Evolutionary conservation across 768 basidiomycete species (phyloP).

Genomic region (Clavulina sp.): DNA sequence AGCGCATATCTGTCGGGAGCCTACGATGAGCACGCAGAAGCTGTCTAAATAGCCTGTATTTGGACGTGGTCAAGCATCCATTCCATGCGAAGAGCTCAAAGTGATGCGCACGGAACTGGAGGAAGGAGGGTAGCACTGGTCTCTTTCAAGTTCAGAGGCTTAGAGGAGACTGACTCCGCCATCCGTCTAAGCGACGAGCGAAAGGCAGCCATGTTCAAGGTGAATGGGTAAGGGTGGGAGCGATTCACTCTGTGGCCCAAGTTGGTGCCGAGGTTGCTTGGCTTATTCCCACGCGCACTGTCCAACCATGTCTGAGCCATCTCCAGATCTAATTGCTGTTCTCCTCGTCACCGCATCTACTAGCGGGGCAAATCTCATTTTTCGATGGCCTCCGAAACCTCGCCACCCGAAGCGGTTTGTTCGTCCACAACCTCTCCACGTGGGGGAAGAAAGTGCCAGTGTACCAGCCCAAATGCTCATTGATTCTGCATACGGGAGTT

Average conservation of each 20-base stretch:
- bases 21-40: constrained; percentile 62
- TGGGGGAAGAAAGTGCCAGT: too few relatives aligned
- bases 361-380: constrained; percentile 61
- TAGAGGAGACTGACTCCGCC: constrained; percentile 40
- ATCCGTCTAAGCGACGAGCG: constrained; percentile 12
- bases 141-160: constrained; percentile 40
- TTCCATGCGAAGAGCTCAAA: constrained; percentile 6
- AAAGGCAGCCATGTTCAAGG: constrained; percentile 7
- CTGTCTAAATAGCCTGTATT: constrained; percentile 54
- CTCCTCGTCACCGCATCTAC: constrained; percentile 73
- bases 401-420: constrained; percentile 45
- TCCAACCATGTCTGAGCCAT: not conserved
- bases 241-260: too few relatives aligned
- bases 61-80: not conserved
- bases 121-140: constrained; percentile 56
- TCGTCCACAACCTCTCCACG: constrained; percentile 51
- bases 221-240: too few relatives aligned
- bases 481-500: constrained; percentile 10
- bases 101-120: constrained; percentile 51
- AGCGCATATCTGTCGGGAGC: constrained; percentile 63
- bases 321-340: constrained; percentile 40
- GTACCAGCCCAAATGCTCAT: constrained; percentile 39
- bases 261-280: too few relatives aligned
- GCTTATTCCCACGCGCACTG: not conserved
- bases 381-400: constrained; percentile 71